Base-by-base conservation (phyloP, 2,329 filamentous ascomycete species). In the Lasiodiplodia hormozganensis region DNA sequence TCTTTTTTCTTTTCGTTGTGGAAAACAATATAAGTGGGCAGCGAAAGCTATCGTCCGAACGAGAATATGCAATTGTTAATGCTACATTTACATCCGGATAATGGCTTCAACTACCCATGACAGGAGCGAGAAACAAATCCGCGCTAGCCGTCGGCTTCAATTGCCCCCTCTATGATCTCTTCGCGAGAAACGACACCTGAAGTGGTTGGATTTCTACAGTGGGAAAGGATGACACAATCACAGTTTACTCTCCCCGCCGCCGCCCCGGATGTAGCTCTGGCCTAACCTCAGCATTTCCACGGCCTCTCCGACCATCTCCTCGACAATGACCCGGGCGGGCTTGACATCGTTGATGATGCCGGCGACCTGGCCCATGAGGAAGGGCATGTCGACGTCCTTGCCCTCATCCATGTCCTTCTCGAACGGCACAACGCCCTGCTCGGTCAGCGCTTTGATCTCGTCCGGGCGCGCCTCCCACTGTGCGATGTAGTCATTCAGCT, bases 291-390 rank as follows among this genome's bases (percentile, higher is more conserved):
- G 70, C 76, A 79, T 80, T 18, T 79, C 77, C 51, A 80, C 75
- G 36, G 78, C 78, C 69, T 79, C 78, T 56, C 70, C 58, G 11
- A 97, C 92, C 93, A 98, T 97, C 72, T 96, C 93, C 70, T 89
- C 87, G n/a, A 98, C 89, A 82, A 98, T 97, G 71, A 90, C 86
- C 57, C 84, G 87, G 0, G 95, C 95, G 0, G 94, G 93, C 83
- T 96, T 89, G 69, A 97, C 88, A 72, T 90, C 88, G 40, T 83
- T 80, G 68, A 97, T 92, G 1, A 90, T 86, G 1, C 92, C 94
- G 0, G 93, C 92, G 10, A 97, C 94, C 82, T 97, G 93, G 1
- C 95, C 95, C 95, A 97, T 97, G 75, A 97, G 78, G 80, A 95
- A 94, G 14, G 95, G 95, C 68, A 92, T 84, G 76, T 97, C 95